Percentiles rank a stretch among this genome's conserved stretches.
Conservation (phyloP, 495 filamentous ascomycete genomes). For the Elasticomyces elasticus region DNA sequence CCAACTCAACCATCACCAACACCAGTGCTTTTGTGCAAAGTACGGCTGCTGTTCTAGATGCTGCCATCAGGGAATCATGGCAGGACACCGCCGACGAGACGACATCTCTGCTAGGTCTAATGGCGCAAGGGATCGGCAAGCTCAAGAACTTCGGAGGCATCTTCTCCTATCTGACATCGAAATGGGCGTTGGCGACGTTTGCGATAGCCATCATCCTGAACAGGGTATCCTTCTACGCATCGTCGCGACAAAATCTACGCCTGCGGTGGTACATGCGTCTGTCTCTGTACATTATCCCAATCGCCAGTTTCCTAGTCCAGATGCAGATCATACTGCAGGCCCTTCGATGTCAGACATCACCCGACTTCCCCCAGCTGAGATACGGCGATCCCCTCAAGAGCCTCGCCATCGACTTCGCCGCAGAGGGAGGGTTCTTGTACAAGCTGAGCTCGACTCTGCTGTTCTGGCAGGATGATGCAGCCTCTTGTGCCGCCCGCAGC, state of each 20-base stretch:
- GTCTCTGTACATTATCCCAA: conserved; percentile 60
- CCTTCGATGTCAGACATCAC: conserved; percentile 85
- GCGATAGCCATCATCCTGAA: conserved; percentile 81
- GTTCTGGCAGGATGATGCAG: conserved; percentile 54
- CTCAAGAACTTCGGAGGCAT: conserved; percentile 60
- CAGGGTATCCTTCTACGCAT: conserved; percentile 85
- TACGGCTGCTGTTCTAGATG: conserved; percentile 27
- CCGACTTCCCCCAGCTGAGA: conserved; percentile 59
- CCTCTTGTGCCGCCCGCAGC: conserved; percentile 59
- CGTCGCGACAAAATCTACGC: conserved; percentile 63
- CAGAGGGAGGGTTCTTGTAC: conserved; percentile 59
- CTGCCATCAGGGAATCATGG: conserved; percentile 17
- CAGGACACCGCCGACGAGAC: conserved; percentile 10
- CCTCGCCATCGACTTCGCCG: conserved; percentile 61
- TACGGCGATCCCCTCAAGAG: conserved; percentile 61
- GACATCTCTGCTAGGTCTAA: conserved; percentile 9
- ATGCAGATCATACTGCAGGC: conserved; percentile 63
- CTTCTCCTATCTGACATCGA: conserved; percentile 84
- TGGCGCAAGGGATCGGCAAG: conserved; percentile 3
- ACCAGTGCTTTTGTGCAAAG: conserved; percentile 27
- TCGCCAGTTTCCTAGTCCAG: conserved; percentile 63
- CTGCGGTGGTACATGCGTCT: conserved; percentile 64
- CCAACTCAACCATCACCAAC: conserved; percentile 29
- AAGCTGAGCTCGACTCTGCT: conserved; percentile 56
- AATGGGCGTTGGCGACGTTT: conserved; percentile 84